Conservation (phyloP, 306 rosid species). For the Trichosanthes cucumerina region DNA sequence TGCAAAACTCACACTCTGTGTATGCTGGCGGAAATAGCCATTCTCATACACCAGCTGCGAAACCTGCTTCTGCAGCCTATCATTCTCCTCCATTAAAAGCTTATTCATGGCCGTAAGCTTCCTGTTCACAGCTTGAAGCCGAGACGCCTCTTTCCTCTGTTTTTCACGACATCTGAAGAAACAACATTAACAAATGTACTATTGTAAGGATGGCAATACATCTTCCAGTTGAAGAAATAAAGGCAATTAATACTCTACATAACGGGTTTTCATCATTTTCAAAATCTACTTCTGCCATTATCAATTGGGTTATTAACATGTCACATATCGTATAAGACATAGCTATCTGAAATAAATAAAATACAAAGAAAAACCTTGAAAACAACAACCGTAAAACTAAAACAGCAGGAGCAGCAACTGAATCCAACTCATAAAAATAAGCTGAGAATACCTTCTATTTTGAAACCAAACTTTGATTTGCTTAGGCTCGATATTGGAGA, state of each 20-base stretch:
- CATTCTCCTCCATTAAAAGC: slow-evolving; percentile 97
- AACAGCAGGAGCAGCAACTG: neutral
- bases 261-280: neutral
- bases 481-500: slow-evolving; percentile 84
- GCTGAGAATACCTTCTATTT: slow-evolving; percentile 53
- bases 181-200: slow-evolving; percentile 12
- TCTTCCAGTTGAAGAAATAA: neutral
- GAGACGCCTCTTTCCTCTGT: slow-evolving; percentile 87
- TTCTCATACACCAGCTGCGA: slow-evolving; percentile 90
- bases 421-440: neutral
- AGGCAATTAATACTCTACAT: neutral
- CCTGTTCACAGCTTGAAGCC: slow-evolving; percentile 83
- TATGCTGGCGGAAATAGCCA: slow-evolving; percentile 92
- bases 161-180: slow-evolving; percentile 83
- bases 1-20: slow-evolving; percentile 45
- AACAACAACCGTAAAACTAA: neutral
- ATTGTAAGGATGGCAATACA: neutral
- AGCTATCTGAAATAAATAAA: neutral
- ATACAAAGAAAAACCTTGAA: neutral
- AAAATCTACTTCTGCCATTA: neutral
- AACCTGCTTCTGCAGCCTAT: slow-evolving; percentile 98
- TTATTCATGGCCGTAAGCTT: slow-evolving; percentile 94
- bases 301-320: neutral
- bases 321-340: neutral
- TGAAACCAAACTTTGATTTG: slow-evolving; percentile 99